Evolutionary conservation across 2,329 filamentous ascomycete species (phyloP), one percentile per base, ranked within the genome.

Genomic region (Sporothrix mexicana): DNA sequence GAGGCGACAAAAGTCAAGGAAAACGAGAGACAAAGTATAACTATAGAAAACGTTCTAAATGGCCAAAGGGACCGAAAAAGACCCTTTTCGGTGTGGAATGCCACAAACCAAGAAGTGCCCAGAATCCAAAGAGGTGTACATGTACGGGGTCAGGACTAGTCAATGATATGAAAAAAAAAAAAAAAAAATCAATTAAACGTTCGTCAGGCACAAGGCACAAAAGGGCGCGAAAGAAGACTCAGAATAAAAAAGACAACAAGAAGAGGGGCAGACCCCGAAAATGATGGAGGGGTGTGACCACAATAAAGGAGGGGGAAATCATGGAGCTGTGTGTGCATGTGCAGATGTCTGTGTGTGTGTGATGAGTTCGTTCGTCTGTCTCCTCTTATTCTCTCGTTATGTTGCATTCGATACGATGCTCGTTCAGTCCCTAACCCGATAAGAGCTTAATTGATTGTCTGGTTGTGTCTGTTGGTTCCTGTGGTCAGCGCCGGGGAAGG

Each of bases 181-280:
- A 51, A 15, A 67, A 23, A 67, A 49, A 67, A 67, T 36, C 45
- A 67, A 67, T 36, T 10, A 67, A 67, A 51, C 30, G 25, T 13
- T 45, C n/a, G 57, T 15, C 64, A 67, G 64, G 47, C 3, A 49
- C 43, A 43, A 43, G 30, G n/a, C 6, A 62, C 30, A 59, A 23
- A 15, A 59, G 23, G 55, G 51, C 17, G 20, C 7, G 51, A 20
- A 53, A 53, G 51, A 36, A 59, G 5, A 13, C 6, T 20, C 5
- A 25, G 25, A 59, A 30, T 12, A n/a, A 17, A 43, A 45, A 9
- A 30, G 4, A 57, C n/a, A 23, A 30, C 25, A 25, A 64, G 45
- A 45, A 64, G 36, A 64, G 61, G 61, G 41, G 61, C 1, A 3
- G 57, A 61, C 57, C 61, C 61, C 41, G 61, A 64, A 41, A 47